Evolutionary conservation across 345 rosid species (phyloP).

Genomic region (Isatis tinctoria): DNA sequence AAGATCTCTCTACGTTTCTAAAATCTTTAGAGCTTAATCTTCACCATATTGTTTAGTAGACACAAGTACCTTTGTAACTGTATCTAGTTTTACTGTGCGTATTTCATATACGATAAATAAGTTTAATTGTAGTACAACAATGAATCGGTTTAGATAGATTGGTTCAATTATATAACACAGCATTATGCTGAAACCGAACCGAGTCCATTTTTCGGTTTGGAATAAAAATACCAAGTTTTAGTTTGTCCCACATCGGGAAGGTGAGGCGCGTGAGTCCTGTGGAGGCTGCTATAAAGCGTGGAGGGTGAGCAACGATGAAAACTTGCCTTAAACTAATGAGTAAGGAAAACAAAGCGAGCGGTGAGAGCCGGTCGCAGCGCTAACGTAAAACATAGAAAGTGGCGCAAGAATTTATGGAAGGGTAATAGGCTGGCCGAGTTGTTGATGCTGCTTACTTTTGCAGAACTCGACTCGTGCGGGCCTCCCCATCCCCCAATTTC

Average conservation of each 20-base stretch:
- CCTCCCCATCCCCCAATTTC: constrained; percentile 50
- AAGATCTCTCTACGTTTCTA: neutral
- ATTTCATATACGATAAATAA: neutral
- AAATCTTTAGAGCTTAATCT: neutral
- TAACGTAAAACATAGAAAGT: neutral
- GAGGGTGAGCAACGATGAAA: fast-evolving
- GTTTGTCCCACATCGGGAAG: constrained; percentile 28
- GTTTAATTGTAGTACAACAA: too few relatives aligned
- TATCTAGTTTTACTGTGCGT: neutral
- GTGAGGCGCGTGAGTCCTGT: fast-evolving
- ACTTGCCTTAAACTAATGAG: constrained; percentile 92
- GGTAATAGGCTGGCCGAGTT: constrained; percentile 74
- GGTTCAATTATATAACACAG: too few relatives aligned
- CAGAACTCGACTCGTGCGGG: constrained; percentile 83
- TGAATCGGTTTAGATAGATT: too few relatives aligned
- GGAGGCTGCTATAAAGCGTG: neutral
- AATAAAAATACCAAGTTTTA: neutral
- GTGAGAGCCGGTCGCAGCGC: constrained; percentile 78
- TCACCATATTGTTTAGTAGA: neutral
- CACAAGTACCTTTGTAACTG: constrained; percentile 12
- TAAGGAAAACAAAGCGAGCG: constrained; percentile 93
- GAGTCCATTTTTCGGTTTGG: neutral
- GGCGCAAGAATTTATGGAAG: constrained; percentile 88
- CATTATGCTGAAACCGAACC: neutral
- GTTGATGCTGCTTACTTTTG: constrained; percentile 87